Base-by-base conservation (phyloP, 192 early-diverging fungal species). In the Podila clonocystis region DNA sequence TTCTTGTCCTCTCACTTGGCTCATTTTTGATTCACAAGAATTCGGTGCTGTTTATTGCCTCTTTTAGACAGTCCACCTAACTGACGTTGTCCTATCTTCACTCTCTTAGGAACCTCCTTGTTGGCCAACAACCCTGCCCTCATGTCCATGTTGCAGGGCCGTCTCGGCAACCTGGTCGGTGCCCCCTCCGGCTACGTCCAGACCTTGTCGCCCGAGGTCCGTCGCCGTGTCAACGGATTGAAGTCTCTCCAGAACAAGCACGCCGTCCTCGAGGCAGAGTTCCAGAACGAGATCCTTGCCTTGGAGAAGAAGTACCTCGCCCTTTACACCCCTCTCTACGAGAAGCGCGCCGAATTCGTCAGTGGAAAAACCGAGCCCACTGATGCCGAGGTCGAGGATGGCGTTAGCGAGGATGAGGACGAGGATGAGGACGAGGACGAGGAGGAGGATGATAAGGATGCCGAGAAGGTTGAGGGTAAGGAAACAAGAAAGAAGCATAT, bases 301-400 rank as follows among this genome's bases (percentile, higher is more conserved):
- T 87, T 99, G 41, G 97, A 99, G 85, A 98, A 98, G 88, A 98
- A 99, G 82, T 99, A 96, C 87, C 89, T 90, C 60, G 83, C 84
- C 49, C 80, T 91, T 76, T 95, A 97, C 77, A 86, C 90, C 62
- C 97, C 97, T 24, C 84, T 98, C 36, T 98, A 96, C 78, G 91
- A 94, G 72, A 91, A 94, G 89, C 96, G 97, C 74, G 84, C 85
- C 38, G 85, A 86, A 28, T 90, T 97, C 45, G 86, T 99, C 49
- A 82, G 80, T 63, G 97, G 97, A 38, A 70, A 83, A 31, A 80
- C 88, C 33, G 96, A 99, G 87, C 97, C 97, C n/a, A 92, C 95
- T 20, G 94, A 93, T 17, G 94, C 90, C 34, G 94, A 98, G 77
- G 87, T 90, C 72, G 79, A 89, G 34, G 83, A 84, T 65, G 92